Conservation (phyloP, 371 early-diverging fungal species). For the Rhizopus stolonifer region DNA sequence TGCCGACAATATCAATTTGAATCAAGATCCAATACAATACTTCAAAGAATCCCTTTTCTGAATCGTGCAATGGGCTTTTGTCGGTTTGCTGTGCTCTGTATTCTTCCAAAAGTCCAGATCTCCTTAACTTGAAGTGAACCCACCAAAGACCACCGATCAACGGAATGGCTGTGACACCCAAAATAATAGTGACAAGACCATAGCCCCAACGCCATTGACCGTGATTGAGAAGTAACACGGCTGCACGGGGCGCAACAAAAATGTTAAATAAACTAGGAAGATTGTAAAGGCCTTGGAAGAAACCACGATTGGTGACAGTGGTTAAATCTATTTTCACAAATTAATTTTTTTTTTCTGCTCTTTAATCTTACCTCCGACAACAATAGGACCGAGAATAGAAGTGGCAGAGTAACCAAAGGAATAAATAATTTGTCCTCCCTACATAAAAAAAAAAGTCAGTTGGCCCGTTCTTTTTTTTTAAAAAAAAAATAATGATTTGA, state of each 20-base stretch:
- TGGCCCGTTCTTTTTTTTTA: not conserved
- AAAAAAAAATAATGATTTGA: too few species aligned
- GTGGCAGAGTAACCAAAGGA: constrained; percentile 40
- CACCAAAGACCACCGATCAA: constrained; percentile 19
- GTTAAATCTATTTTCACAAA: constrained; percentile 30
- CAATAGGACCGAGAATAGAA: constrained; percentile 30
- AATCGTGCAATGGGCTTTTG: not conserved
- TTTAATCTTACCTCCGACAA: constrained; percentile 32
- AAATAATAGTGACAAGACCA: constrained; percentile 17
- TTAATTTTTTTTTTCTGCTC: not conserved
- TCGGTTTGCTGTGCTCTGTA: constrained; percentile 8
- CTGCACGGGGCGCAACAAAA: constrained; percentile 28
- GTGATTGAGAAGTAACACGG: constrained; percentile 4
- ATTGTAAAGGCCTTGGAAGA: constrained; percentile 36
- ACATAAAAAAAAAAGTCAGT: too few species aligned
- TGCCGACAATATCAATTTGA: constrained; percentile 50
- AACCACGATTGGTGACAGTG: constrained; percentile 30
- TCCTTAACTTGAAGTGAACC: constrained; percentile 11
- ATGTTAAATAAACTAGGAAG: constrained; percentile 32
- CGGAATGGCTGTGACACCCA: constrained; percentile 19
- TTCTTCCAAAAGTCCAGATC: constrained; percentile 14
- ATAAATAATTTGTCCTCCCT: constrained; percentile 31
- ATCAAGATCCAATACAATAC: constrained; percentile 29
- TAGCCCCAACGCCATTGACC: constrained; percentile 33
- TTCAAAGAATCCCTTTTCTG: not conserved